phyloP scores from a whole-genome alignment of 73 alveolate genomes.

The Paramecium pentaurelia region DNA sequence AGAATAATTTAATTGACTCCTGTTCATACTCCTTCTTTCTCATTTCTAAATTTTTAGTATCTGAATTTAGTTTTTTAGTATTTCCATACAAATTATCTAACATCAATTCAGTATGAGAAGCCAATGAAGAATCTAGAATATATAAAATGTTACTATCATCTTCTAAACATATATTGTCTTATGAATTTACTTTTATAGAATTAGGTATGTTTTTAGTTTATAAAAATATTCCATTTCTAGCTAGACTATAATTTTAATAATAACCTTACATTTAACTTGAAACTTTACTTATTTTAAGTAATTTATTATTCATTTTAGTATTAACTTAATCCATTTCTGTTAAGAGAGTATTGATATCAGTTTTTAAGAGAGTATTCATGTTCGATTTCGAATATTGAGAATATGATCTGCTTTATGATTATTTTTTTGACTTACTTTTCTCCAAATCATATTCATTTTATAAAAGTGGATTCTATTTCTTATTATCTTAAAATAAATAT shows the following conservation, averaged over 20 bases:
- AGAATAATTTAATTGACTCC: conserved; percentile 16
- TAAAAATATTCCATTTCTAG: background rate
- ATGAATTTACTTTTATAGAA: background rate
- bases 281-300: background rate
- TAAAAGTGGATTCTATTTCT: background rate
- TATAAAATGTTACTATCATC: background rate
- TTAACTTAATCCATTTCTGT: background rate
- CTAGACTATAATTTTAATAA: background rate
- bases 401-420: background rate
- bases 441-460: background rate
- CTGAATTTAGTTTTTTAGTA: background rate
- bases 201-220: background rate
- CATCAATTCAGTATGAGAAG: conserved; percentile 1
- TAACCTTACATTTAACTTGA: conserved; percentile 5
- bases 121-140: conserved; percentile 2
- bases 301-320: background rate
- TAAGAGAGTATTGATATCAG: background rate
- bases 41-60: background rate
- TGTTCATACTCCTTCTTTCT: background rate
- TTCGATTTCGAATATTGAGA: background rate
- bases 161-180: background rate
- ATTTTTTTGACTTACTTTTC: background rate
- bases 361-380: background rate
- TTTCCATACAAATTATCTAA: background rate
- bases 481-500: background rate